Percentiles rank a stretch among this genome's conserved stretches.
phyloP scores from a whole-genome alignment of 1,284 basidiomycete genomes.

The Mycocalia duriaeana region DNA sequence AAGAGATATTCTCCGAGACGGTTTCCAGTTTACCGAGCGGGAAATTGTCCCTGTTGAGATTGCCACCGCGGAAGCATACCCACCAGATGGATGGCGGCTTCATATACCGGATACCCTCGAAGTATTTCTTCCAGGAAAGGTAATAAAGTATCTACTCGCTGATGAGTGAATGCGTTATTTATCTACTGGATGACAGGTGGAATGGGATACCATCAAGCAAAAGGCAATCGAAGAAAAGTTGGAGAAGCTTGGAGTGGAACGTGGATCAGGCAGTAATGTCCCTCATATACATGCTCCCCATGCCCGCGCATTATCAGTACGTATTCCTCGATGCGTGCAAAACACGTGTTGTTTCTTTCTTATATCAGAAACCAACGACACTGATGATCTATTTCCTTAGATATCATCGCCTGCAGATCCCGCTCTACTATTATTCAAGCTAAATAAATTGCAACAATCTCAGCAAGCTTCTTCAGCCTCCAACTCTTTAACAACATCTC shows the following conservation, averaged over 20 bases:
- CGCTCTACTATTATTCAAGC: slow-evolving; percentile 69
- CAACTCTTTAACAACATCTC: slow-evolving; percentile 57
- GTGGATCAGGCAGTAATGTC: slow-evolving; percentile 49
- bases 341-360: slow-evolving; percentile 21
- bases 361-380: slow-evolving; percentile 9
- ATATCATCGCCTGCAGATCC: slow-evolving; percentile 84
- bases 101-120: slow-evolving; percentile 62
- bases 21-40: slow-evolving; percentile 35
- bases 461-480: slow-evolving; percentile 44
- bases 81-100: slow-evolving; percentile 53
- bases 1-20: slow-evolving; percentile 45
- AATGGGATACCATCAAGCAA: slow-evolving; percentile 69
- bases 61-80: slow-evolving; percentile 50
- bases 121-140: slow-evolving; percentile 80
- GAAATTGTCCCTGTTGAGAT: slow-evolving; percentile 41
- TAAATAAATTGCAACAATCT: slow-evolving; percentile 75
- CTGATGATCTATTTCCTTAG: slow-evolving; percentile 41
- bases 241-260: slow-evolving; percentile 71
- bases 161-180: background rate
- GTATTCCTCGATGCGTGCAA: slow-evolving; percentile 25
- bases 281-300: slow-evolving; percentile 67
- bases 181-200: slow-evolving; percentile 39
- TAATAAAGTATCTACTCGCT: slow-evolving; percentile 27
- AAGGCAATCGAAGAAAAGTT: slow-evolving; percentile 74
- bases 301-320: slow-evolving; percentile 72